Percentiles rank a stretch among this genome's conserved stretches.
Evolutionary conservation across 2,329 filamentous ascomycete species (phyloP).

Genomic region (Fusarium marasasianum): DNA sequence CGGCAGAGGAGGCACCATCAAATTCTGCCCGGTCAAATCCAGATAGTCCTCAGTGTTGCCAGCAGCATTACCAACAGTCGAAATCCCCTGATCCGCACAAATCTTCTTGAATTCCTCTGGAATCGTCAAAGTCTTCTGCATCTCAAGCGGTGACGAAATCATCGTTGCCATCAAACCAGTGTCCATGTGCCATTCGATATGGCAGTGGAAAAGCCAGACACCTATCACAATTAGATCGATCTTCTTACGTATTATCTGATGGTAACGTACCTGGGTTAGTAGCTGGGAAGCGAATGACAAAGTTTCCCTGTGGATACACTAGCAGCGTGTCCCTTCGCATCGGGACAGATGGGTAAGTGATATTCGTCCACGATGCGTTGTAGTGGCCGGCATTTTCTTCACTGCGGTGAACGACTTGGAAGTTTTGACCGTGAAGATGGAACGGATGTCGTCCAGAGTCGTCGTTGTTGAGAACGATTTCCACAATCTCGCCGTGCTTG

Average conservation of each 20-base stretch:
- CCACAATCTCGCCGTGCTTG: neutral
- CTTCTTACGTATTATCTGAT: accelerated
- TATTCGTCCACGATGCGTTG: neutral
- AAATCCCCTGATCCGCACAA: neutral
- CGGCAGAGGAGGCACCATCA: neutral
- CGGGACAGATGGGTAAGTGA: neutral
- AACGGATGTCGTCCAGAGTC: neutral
- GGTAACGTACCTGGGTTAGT: neutral
- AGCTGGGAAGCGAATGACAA: neutral
- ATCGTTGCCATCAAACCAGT: neutral
- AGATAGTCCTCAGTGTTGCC: neutral
- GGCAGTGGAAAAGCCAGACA: neutral
- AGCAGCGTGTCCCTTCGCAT: neutral
- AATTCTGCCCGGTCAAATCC: neutral
- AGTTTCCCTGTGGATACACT: neutral
- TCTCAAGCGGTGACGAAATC: neutral
- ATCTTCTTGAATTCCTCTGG: neutral
- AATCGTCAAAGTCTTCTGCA: neutral
- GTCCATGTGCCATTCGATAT: neutral
- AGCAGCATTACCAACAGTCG: neutral
- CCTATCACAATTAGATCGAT: too few relatives aligned
- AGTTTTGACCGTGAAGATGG: neutral
- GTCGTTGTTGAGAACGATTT: neutral
- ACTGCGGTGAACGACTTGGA: neutral
- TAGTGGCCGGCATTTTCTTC: neutral